Percentiles rank a stretch among this genome's conserved stretches.
phyloP scores from a whole-genome alignment of 1,284 basidiomycete genomes.

The Apiotrichum sp. region DNA sequence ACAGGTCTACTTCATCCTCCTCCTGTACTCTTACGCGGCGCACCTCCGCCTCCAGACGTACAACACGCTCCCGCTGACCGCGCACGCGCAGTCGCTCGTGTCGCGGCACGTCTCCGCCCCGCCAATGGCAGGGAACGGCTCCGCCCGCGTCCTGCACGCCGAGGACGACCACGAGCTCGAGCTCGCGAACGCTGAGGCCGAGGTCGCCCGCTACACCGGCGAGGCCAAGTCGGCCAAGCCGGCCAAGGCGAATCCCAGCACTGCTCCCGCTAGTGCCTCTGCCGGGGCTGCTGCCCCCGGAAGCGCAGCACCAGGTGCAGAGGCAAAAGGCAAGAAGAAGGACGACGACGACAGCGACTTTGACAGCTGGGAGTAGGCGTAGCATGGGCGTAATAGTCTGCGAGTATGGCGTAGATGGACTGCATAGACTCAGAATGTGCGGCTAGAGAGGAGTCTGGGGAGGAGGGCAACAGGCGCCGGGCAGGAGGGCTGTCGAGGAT shows the following conservation, averaged over 20 bases:
- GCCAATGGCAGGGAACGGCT: background rate
- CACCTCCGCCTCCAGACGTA: conserved; percentile 91
- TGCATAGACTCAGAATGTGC: background rate
- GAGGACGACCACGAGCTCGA: conserved; percentile 6
- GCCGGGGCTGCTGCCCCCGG: too few relatives aligned
- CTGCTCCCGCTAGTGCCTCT: too few relatives aligned
- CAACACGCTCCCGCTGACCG: conserved; percentile 63
- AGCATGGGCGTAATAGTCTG: too few relatives aligned
- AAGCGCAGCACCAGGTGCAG: too few relatives aligned
- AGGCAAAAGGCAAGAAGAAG: background rate
- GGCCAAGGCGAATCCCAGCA: background rate
- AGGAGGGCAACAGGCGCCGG: too few relatives aligned
- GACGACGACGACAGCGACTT: conserved; percentile 27
- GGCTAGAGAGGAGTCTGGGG: too few relatives aligned
- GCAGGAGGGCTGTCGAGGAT: too few relatives aligned
- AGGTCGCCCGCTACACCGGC: conserved; percentile 1
- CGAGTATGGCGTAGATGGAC: conserved; percentile 1
- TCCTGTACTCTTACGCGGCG: conserved; percentile 88
- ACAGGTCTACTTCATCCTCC: conserved; percentile 84
- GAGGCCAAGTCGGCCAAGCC: background rate
- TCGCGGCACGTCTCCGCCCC: too few relatives aligned
- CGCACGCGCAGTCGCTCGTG: conserved; percentile 11
- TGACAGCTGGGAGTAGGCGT: conserved; percentile 27
- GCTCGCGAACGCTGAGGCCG: conserved; percentile 12
- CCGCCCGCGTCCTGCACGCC: background rate